phyloP scores from a whole-genome alignment of 768 basidiomycete genomes.

The Calocera cornea region DNA sequence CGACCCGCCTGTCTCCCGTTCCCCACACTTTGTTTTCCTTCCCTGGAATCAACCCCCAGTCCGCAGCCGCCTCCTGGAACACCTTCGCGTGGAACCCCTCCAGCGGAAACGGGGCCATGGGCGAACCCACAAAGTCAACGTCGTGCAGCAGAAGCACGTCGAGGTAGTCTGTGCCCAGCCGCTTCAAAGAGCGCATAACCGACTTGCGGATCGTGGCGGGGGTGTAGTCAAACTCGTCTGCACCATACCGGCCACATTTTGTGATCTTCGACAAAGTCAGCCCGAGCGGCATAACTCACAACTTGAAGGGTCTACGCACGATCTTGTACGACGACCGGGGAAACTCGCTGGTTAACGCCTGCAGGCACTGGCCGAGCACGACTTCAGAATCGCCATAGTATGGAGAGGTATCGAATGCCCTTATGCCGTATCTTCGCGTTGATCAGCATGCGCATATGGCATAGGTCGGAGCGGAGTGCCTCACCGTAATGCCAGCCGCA shows the following conservation, averaged over 20 bases:
- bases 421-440: slow-evolving; percentile 57
- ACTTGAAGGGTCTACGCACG: slow-evolving; percentile 31
- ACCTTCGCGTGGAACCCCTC: slow-evolving; percentile 47
- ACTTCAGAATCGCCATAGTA: slow-evolving; percentile 73
- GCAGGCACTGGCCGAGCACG: slow-evolving; percentile 51
- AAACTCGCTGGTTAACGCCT: slow-evolving; percentile 46
- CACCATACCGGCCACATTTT: slow-evolving; percentile 71
- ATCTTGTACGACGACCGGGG: slow-evolving; percentile 66
- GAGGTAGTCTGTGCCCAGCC: slow-evolving; percentile 62
- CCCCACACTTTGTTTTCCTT: slow-evolving; percentile 46
- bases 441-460: not conserved
- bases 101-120: slow-evolving; percentile 31
- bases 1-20: slow-evolving; percentile 55
- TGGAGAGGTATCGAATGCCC: slow-evolving; percentile 67
- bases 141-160: slow-evolving; percentile 77
- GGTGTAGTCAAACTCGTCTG: slow-evolving; percentile 56
- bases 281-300: not conserved
- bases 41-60: slow-evolving; percentile 52
- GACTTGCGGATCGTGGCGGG: slow-evolving; percentile 51
- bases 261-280: slow-evolving; percentile 43
- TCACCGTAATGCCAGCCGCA: slow-evolving; percentile 65
- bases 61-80: slow-evolving; percentile 37
- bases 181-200: slow-evolving; percentile 49
- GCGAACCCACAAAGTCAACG: slow-evolving; percentile 58
- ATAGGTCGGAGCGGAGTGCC: slow-evolving; percentile 10